Evolutionary conservation across 2,329 filamentous ascomycete species (phyloP).

Genomic region (Fusarium zealandicum): DNA sequence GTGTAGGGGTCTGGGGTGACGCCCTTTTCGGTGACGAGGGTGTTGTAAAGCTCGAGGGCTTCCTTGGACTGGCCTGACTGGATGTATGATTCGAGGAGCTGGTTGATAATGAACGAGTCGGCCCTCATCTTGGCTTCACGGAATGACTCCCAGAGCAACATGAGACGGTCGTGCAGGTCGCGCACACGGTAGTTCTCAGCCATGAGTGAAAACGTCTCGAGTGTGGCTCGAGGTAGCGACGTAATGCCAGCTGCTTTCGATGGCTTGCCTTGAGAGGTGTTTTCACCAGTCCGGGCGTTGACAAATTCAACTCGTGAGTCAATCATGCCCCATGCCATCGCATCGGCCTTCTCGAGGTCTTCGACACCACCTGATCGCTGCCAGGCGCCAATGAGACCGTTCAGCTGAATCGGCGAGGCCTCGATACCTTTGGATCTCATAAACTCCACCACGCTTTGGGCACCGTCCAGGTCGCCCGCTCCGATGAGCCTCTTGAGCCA

Average conservation of each 20-base stretch:
- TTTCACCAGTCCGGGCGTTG: constrained; percentile 49
- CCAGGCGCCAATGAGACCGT: constrained; percentile 82
- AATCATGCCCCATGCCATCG: constrained; percentile 80
- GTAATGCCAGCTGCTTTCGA: constrained; percentile 5
- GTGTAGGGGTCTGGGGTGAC: constrained; percentile 72
- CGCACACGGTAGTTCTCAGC: constrained; percentile 74
- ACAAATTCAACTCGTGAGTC: constrained; percentile 70
- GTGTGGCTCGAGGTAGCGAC: constrained; percentile 65
- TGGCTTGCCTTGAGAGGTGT: neutral
- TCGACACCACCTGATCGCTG: constrained; percentile 66
- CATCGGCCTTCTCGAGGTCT: constrained; percentile 68
- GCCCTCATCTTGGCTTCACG: constrained; percentile 68
- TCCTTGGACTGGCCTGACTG: constrained; percentile 62
- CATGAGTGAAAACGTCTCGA: constrained; percentile 80
- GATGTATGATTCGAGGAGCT: constrained; percentile 72
- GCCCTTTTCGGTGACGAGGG: constrained; percentile 57
- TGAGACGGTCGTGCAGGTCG: constrained; percentile 63
- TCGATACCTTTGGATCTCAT: constrained; percentile 75
- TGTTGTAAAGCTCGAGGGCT: constrained; percentile 63
- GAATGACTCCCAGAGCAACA: constrained; percentile 68
- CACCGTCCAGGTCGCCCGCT: constrained; percentile 73
- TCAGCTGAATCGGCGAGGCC: constrained; percentile 78
- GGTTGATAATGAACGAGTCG: constrained; percentile 81
- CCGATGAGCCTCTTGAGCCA: constrained; percentile 88
- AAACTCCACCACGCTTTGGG: constrained; percentile 74